Conservation (phyloP, 345 rosid species). For the Erysimum cheiranthoides region DNA sequence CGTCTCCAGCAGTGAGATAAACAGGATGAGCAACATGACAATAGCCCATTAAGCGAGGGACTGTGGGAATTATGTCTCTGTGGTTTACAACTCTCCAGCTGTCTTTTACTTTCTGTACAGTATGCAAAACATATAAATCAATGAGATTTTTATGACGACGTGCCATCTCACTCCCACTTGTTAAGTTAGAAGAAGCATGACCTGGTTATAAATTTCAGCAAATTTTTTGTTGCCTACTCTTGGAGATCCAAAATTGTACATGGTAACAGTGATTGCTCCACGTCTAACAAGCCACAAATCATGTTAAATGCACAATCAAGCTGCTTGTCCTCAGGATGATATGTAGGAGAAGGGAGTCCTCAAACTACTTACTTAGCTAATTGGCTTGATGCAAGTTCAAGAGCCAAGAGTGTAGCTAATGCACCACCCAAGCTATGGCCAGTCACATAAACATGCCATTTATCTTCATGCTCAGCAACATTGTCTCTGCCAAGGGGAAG, state of each 20-base stretch:
- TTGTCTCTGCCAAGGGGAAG: constrained; percentile 58
- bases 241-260: constrained; percentile 98
- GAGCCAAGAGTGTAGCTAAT: constrained; percentile 86
- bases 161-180: constrained; percentile 18
- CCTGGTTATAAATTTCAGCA: constrained; percentile 89
- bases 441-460: constrained; percentile 92
- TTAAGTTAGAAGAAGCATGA: constrained; percentile 37
- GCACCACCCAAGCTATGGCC: constrained; percentile 99
- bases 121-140: constrained; percentile 24
- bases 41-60: constrained; percentile 96
- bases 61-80: constrained; percentile 97
- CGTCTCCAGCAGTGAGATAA: constrained; percentile 75
- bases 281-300: constrained; percentile 51
- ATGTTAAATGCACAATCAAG: constrained; percentile 22
- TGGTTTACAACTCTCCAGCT: constrained; percentile 97
- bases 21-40: constrained; percentile 96
- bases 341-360: constrained; percentile 20
- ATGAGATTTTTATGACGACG: not conserved
- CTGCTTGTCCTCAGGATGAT: not conserved
- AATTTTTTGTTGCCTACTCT: constrained; percentile 94
- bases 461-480: constrained; percentile 49
- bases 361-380: constrained; percentile 66
- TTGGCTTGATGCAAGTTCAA: constrained; percentile 92
- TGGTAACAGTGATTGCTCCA: constrained; percentile 73
- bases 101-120: constrained; percentile 79